Conservation (phyloP, 805 yeast genomes). For the Cyberlindnera maritima region DNA sequence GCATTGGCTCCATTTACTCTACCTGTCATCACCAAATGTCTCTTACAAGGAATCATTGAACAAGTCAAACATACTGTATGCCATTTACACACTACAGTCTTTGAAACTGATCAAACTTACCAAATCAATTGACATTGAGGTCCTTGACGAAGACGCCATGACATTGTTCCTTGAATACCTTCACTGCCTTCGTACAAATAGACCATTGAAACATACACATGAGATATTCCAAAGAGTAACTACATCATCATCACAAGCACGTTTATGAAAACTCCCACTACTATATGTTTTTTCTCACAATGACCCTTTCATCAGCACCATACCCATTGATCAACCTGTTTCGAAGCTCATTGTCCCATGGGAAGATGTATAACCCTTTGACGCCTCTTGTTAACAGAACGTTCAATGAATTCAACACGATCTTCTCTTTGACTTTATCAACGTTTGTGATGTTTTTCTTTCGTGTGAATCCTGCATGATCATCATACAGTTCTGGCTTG, state of each 20-base stretch:
- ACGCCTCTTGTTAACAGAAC: conserved; percentile 46
- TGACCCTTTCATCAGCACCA: conserved; percentile 11
- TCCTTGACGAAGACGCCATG: conserved; percentile 15
- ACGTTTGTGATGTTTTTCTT: conserved; percentile 37
- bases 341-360: conserved; percentile 40
- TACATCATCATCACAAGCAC: neutral
- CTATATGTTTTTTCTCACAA: conserved; percentile 7
- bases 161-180: conserved; percentile 9
- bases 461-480: conserved; percentile 43
- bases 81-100: conserved; percentile 21
- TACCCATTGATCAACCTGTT: conserved; percentile 28
- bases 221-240: conserved; percentile 7
- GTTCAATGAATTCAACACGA: conserved; percentile 43
- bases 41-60: conserved; percentile 22
- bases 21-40: conserved; percentile 17
- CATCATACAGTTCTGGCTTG: conserved; percentile 40
- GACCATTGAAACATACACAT: conserved; percentile 3
- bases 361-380: conserved; percentile 40
- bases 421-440: conserved; percentile 36
- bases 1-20: conserved; percentile 23
- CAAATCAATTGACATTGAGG: conserved; percentile 13
- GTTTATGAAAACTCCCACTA: neutral
- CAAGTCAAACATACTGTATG: conserved; percentile 24
- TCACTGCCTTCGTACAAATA: conserved; percentile 10
- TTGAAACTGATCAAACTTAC: conserved; percentile 15